Evolutionary conservation across 331 rosid species (phyloP), one percentile per base, ranked within the genome.

Genomic region (Erythrophleum ivorense): DNA sequence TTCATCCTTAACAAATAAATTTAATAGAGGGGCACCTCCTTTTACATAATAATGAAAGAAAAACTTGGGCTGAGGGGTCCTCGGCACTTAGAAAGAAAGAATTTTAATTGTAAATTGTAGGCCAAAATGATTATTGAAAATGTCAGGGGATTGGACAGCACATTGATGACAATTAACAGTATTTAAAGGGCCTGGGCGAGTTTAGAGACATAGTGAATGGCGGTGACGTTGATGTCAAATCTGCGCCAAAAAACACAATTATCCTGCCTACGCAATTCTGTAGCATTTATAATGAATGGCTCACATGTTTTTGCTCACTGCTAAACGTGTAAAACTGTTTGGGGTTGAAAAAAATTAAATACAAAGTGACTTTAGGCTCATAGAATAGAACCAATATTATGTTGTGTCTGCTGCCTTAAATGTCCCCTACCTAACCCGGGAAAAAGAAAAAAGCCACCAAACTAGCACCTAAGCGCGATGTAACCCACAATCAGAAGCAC

Each of bases 391-490:
- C 11, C 6, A 13, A 15, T 63, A 15, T 14, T 11, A 13, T 33
- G 68, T 4, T 6, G 43, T 5, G 36, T 21, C 34, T 24, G 57
- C 7, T 69, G 54, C 29, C 76, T 62, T 84, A 21, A 78, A 63
- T 59, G 71, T 18, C 2, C 33, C 24, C 21, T 53, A 81, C 80
- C 87, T 68, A 55, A 40, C 78, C 50, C 79, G 85, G 29, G 80
- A 21, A 8, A 11, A 78, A 73, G 38, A 71, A 64, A 58, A 74
- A 81, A 45, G 78, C 24, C 67, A 62, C 15, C 75, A 77, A 72
- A 41, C 50, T 73, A 54, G 57, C 15, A 11, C 69, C 36, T 80
- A 24, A 59, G 78, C 77, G 62, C 45, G 52, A 55, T 71, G 49
- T 15, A 81, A 78, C 50, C 45, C 75, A 45, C 67, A 45, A 81